Evolutionary conservation across 176 grass and related monocot genomes (phyloP), one percentile per base, ranked within the genome.

Genomic region (Coix lacrymajobi): DNA sequence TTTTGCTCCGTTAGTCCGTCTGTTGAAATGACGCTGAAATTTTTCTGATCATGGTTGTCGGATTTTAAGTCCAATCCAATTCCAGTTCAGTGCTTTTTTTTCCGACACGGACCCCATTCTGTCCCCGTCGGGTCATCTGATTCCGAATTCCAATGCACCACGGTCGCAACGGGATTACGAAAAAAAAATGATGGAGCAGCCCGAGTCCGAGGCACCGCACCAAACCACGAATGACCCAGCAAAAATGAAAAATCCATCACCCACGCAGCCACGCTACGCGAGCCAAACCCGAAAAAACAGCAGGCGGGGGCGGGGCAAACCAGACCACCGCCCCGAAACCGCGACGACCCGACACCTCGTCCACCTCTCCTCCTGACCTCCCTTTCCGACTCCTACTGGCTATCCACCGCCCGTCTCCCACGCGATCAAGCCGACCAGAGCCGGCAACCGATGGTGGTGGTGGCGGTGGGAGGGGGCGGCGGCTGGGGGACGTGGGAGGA

Each of bases 401-500:
- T 67, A 43, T 69, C 79, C 78, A 39, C 45, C 76, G 76, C 19
- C 39, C 76, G 76, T 65, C 34, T 46, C 12, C 66, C 41, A 38
- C 73, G 79, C 83, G 84, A 90, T 83, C 73, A 44, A 66, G 48
- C 62, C 16, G 43, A 63, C 78, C 71, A 51, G 11, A 15, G 61
- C 48, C 25, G 68, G 20, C 25, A 9, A 16, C 71, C 64, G 63
- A 71, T 78, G 88, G 79, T 78, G 88, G 79, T 73, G 73, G 79
- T 73, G 49, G 78, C 75, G 78, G 63, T 30, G 57, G 83, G 61
- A 41, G 70, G 85, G 28, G 40, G 75, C n/a, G 49, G 19, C 19
- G 66, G 71, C 61, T 92, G 94, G 94, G 94, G 94, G 51, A 88
- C 94, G 62, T 97, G 94, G 94, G 94, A 97, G 85, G 94, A 97